Evolutionary conservation across 495 filamentous ascomycete species (phyloP), one percentile per base, ranked within the genome.

Genomic region (Delitschia confertaspora): DNA sequence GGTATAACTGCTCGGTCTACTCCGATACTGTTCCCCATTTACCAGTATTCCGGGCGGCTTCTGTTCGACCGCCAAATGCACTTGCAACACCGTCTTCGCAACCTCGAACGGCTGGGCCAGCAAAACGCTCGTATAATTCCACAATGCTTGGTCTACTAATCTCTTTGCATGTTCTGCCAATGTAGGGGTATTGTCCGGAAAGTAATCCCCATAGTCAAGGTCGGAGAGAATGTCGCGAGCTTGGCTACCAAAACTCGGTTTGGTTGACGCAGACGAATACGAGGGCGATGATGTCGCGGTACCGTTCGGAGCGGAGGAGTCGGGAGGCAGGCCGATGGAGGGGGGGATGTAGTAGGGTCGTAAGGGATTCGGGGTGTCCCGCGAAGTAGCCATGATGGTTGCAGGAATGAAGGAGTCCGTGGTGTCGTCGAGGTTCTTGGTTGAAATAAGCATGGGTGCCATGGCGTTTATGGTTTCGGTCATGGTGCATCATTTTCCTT

Each of bases 71-170:
- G 70, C 68, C 25, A 74, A 63, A 58, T 81, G 78, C 29, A 85
- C 79, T 65, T 98, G 91, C 56, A 96, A 62, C 35, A 96, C 72
- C 3, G 76, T 93, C 75, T 95, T 96, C 54, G 89, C 86, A 43
- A 95, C 87, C 65, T 95, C 88, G 61, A 96, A 95, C 16, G 91
- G 91, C 60, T 96, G 91, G n/a, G 84, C 78, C 49, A 93, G 75
- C 51, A 95, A 58, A 13, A 91, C 75, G 47, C 78, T 79, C 22
- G 75, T 78, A 62, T 98, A 98, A 56, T 86, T 88, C 71, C 85
- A 84, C 60, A 88, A 49, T 36, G 88, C 77, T 55, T 85, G 78
- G 58, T 95, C 84, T 22, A 93, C 48, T 21, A 86, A 65, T 35
- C 75, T 77, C 49, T 79, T 81, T 17, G 86, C 64, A 39, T 80